Evolutionary conservation across 352 stramenopile species (phyloP), one percentile per base, ranked within the genome.

Genomic region (Pythium guiyangense): DNA sequence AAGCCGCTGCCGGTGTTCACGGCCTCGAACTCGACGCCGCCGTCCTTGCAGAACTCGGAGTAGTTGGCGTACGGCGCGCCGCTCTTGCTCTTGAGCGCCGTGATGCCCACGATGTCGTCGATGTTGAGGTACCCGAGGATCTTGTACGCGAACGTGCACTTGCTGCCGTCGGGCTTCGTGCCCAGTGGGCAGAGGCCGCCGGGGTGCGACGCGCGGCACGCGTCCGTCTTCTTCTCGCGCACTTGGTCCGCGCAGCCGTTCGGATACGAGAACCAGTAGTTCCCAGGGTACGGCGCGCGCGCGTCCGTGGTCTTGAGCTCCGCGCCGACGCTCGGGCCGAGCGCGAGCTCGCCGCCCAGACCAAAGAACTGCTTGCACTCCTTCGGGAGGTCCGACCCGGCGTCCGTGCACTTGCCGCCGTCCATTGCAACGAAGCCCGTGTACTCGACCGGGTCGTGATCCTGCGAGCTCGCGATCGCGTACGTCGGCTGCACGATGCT

Each of bases 61-160:
- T 71, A 79, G 51, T 58, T 70, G 40, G 57, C 59, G 62, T 69
- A 80, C 37, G 44, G 59, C 17, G 65, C 52, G 29, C 54, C 59
- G 9, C 31, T 35, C 20, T 53, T 60, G 52, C 57, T 62, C 46
- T 52, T 67, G 58, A 85, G 70, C 11, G 52, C 27, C 12, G 76
- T 88, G 55, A 88, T 86, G 29, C 77, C 77, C 2, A 86, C 77
- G 46, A 88, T 49, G 51, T 86, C 73, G 61, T 86, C 76, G 39
- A 88, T 61, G 35, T 73, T 69, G 17, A 86, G 29, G 60, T 66
- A 86, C 10, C 75, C 77, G 27, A 88, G 57, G 26, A 88, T 77
- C 55, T 84, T 66, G 69, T 79, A 88, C n/a, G 49, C 63, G 51
- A 71, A 88, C n/a, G 71, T 44, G 67, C 77, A 86, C 15, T 63